Evolutionary conservation across 169 alveolate species (phyloP).

Genomic region (Plasmodium fragile): DNA sequence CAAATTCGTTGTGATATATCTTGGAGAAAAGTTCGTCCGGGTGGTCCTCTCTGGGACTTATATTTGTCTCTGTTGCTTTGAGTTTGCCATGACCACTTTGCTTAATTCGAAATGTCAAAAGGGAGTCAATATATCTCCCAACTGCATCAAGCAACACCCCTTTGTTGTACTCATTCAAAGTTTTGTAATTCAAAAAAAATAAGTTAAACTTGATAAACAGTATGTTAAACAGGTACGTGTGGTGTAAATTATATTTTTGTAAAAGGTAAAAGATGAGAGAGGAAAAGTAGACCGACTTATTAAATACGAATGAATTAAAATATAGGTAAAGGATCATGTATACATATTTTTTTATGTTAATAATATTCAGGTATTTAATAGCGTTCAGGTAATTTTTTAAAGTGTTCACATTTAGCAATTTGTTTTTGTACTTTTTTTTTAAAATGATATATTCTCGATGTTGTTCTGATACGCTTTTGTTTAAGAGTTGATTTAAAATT

Average conservation of each 20-base stretch:
- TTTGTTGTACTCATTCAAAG: slow-evolving; percentile 22
- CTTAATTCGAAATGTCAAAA: slow-evolving; percentile 45
- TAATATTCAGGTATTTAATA: slow-evolving; percentile 59
- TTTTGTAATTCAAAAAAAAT: slow-evolving; percentile 27
- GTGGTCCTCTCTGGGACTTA: neutral
- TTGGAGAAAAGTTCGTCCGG: slow-evolving; percentile 26
- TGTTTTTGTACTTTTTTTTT: slow-evolving; percentile 29
- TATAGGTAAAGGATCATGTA: slow-evolving; percentile 55
- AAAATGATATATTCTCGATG: slow-evolving; percentile 26
- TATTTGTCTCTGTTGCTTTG: neutral
- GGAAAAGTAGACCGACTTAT: slow-evolving; percentile 49
- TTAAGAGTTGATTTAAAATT: neutral
- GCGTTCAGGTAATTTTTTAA: slow-evolving; percentile 62
- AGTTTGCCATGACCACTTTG: neutral
- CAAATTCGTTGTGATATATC: slow-evolving; percentile 28
- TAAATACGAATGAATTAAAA: slow-evolving; percentile 40
- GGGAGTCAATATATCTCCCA: slow-evolving; percentile 36
- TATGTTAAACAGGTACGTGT: slow-evolving; percentile 50
- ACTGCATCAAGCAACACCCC: slow-evolving; percentile 14
- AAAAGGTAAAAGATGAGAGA: slow-evolving; percentile 56
- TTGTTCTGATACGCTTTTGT: slow-evolving; percentile 38
- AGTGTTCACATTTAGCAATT: slow-evolving; percentile 35
- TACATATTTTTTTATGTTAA: slow-evolving; percentile 62
- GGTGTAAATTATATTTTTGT: slow-evolving; percentile 76
- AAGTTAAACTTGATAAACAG: slow-evolving; percentile 62